These are phyloP conservation scores for Solanum gracilifrons DNA, from an alignment of 257 asterid genomes.

Conservation along the genomic window DNA sequence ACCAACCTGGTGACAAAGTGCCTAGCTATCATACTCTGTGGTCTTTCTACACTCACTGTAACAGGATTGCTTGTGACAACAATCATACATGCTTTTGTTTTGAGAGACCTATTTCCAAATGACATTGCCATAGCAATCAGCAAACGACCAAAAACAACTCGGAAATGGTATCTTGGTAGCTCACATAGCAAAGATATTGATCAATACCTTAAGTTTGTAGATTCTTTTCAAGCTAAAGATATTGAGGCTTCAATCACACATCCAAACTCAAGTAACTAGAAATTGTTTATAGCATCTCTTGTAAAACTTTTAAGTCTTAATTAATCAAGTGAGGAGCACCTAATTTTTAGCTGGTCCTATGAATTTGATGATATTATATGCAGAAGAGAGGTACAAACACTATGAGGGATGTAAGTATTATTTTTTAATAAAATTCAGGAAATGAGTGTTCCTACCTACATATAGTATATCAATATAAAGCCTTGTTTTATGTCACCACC, in stretches of 20 bases:
- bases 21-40: conserved; percentile 34
- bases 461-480: too few relatives aligned
- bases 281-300: neutral
- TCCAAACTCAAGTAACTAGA: conserved; percentile 3
- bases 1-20: conserved; percentile 21
- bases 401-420: too few relatives aligned
- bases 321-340: conserved; percentile 20
- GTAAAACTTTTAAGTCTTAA: neutral
- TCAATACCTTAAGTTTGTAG: conserved; percentile 35
- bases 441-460: too few relatives aligned
- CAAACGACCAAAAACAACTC: conserved; percentile 22
- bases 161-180: conserved; percentile 34
- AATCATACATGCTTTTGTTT: conserved; percentile 54
- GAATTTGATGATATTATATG: conserved; percentile 26
- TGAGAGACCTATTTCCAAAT: conserved; percentile 58
- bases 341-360: conserved; percentile 1
- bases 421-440: too few relatives aligned
- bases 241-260: conserved; percentile 24
- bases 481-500: too few relatives aligned
- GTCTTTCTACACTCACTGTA: conserved; percentile 45
- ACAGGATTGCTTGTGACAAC: conserved; percentile 46
- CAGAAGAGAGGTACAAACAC: neutral
- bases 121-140: conserved; percentile 71
- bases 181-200: conserved; percentile 21
- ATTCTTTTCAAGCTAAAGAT: conserved; percentile 30